phyloP scores from a whole-genome alignment of 495 filamentous ascomycete species.

The Penicillium maclennaniae region DNA sequence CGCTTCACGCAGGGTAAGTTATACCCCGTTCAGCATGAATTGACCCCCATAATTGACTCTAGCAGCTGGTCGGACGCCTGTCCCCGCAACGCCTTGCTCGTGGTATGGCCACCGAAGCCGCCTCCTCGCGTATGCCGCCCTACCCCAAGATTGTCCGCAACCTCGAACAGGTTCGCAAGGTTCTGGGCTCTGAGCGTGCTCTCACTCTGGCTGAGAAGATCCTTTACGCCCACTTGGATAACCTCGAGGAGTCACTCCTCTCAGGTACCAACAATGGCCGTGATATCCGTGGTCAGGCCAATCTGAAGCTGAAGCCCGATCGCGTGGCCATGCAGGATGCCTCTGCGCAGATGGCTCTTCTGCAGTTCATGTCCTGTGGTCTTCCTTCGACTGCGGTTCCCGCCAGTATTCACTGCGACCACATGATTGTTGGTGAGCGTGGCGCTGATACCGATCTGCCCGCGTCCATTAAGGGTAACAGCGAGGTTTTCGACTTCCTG shows the following conservation, averaged over 20 bases:
- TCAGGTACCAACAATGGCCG: constrained; percentile 58
- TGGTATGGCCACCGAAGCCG: constrained; percentile 30
- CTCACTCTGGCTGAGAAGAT: constrained; percentile 97
- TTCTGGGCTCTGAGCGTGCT: constrained; percentile 41
- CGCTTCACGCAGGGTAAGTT: constrained; percentile 31
- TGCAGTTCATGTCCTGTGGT: constrained; percentile 98
- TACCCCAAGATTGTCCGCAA: constrained; percentile 32
- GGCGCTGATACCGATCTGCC: constrained; percentile 88
- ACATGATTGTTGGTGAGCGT: constrained; percentile 90
- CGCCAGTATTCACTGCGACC: constrained; percentile 97
- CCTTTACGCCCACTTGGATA: constrained; percentile 90
- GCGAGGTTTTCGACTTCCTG: constrained; percentile 96
- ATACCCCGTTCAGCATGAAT: not conserved
- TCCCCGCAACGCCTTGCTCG: constrained; percentile 28
- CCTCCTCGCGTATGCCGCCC: constrained; percentile 31
- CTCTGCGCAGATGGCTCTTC: constrained; percentile 93
- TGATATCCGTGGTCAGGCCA: constrained; percentile 77
- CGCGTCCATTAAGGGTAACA: constrained; percentile 83
- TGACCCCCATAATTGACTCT: constrained; percentile 3
- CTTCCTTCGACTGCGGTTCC: constrained; percentile 90
- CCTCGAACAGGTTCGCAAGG: constrained; percentile 29
- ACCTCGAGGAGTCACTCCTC: constrained; percentile 57
- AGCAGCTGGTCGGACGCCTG: constrained; percentile 25
- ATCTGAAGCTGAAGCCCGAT: constrained; percentile 96
- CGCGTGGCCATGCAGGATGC: constrained; percentile 99